Base-by-base conservation (phyloP, 1,284 basidiomycete species). In the Clitocybe nebularis region DNA sequence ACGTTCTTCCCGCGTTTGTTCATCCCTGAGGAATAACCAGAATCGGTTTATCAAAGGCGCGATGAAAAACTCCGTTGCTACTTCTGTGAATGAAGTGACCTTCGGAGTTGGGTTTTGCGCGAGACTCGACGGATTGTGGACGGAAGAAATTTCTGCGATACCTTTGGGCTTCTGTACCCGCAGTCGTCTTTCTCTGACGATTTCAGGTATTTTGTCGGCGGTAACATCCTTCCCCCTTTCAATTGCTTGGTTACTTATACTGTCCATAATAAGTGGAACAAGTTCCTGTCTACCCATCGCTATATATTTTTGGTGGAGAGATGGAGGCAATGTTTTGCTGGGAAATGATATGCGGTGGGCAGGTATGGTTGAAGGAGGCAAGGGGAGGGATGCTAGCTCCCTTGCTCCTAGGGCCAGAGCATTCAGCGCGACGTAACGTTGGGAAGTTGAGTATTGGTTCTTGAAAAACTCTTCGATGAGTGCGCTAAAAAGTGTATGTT, bases 381-480 rank as follows among this genome's bases (percentile, higher is more conserved):
- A 55, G 1, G 81, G 71, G 1, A 93, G 67, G 0, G 81, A 81
- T 0, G 92, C 85, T 4, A 96, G 70, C 58, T 96, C 93, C 40
- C 90, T 72, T 3, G 91, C 90, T 3, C 89, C 90, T 36, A 92
- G 64, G 0, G 89, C 91, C 1, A 99, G 68, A 0, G 91, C 85
- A 41, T 88, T 91, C 22, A 98, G 74, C 57, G 95, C 92, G 4
- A 79, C 77, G 47, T 80, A 84, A 8, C 93, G 82, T 56, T 98
- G 93, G 16, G 81, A 77, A 3, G 79, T 78, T 0, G 93, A 93
- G 62, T 95, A 97, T 52, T 94, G 89, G 38, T 88, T 86, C 47
- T 84, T 83, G 67, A 97, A 98, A 62, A 93, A 91, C 56, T 96
- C 90, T 58, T 97, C 91, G 34, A 88, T 82, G n/a, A 95, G 69